Percentiles rank a stretch among this genome's conserved stretches.
Evolutionary conservation across 139 green algal genomes (phyloP).

Genomic region (Tetradesmus lagerheimii): DNA sequence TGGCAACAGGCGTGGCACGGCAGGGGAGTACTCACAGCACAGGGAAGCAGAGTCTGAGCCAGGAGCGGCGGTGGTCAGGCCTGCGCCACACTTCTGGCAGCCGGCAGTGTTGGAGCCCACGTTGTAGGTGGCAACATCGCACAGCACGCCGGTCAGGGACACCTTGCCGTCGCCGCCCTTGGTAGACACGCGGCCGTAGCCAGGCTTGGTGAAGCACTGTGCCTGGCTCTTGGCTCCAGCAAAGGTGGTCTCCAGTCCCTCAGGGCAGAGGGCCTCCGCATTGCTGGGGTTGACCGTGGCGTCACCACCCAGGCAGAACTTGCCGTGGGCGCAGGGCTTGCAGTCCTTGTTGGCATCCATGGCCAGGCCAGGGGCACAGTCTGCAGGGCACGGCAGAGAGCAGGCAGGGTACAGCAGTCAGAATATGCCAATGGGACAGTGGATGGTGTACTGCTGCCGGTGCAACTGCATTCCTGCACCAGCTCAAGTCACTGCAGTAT

Average conservation of each 20-base stretch:
- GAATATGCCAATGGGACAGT: background rate
- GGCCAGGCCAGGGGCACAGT: slow-evolving; percentile 1
- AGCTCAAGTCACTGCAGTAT: background rate
- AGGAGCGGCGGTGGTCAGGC: background rate
- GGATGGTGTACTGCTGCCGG: background rate
- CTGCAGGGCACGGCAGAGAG: background rate
- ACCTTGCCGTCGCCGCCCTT: background rate
- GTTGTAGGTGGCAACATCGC: slow-evolving; percentile 3
- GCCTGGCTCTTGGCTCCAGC: background rate
- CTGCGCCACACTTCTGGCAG: background rate
- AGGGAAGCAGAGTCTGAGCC: background rate
- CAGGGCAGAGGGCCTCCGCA: background rate
- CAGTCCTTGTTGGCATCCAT: background rate
- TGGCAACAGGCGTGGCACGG: too few species aligned
- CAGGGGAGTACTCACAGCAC: background rate
- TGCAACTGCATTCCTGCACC: background rate
- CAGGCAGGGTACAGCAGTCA: background rate
- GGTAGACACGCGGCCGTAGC: background rate
- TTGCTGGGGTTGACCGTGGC: background rate
- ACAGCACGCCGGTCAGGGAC: background rate
- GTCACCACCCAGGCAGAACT: background rate
- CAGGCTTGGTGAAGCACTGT: slow-evolving; percentile 24
- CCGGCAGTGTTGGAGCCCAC: slow-evolving; percentile 7
- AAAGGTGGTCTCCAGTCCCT: slow-evolving; percentile 6
- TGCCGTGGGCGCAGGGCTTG: background rate